Percentiles rank a stretch among this genome's conserved stretches.
phyloP scores from a whole-genome alignment of 768 basidiomycete species.

The Pleurotus eryngii region DNA sequence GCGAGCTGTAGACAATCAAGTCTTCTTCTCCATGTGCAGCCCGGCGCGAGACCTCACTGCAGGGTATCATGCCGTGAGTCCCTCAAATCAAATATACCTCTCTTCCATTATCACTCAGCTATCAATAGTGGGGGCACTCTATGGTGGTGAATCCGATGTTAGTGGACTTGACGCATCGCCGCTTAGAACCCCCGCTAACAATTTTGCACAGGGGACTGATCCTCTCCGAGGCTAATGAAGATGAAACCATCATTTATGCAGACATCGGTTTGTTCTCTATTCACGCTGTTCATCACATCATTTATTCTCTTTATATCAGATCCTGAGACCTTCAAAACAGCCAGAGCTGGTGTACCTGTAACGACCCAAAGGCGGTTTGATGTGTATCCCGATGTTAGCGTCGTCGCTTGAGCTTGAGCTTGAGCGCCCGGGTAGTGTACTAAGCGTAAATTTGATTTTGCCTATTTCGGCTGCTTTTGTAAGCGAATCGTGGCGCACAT shows the following conservation, averaged over 20 bases:
- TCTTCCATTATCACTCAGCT: neutral
- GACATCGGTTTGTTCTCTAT: conserved; percentile 66
- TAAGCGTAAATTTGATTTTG: neutral
- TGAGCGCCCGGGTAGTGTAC: neutral
- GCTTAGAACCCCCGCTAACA: no score
- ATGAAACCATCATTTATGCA: conserved; percentile 75
- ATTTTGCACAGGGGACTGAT: conserved; percentile 60
- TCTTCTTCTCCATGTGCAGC: conserved; percentile 95
- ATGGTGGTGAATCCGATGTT: conserved; percentile 90
- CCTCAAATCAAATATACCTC: neutral
- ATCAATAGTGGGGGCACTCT: conserved; percentile 80
- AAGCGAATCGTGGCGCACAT: conserved; percentile 1
- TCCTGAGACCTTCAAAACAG: conserved; percentile 57
- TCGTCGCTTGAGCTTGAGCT: neutral
- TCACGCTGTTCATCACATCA: neutral
- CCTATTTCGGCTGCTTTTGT: neutral
- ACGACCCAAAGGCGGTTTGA: conserved; percentile 89
- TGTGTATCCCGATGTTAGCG: conserved; percentile 77
- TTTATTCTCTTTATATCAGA: conserved; percentile 21
- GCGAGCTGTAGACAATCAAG: conserved; percentile 92
- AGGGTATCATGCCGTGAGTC: conserved; percentile 81
- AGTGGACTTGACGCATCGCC: conserved; percentile 22
- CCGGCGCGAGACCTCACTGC: conserved; percentile 84
- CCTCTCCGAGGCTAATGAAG: conserved; percentile 69
- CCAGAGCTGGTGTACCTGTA: conserved; percentile 87